Evolutionary conservation across 768 basidiomycete species (phyloP).

Genomic region (Tricholoma terreum): DNA sequence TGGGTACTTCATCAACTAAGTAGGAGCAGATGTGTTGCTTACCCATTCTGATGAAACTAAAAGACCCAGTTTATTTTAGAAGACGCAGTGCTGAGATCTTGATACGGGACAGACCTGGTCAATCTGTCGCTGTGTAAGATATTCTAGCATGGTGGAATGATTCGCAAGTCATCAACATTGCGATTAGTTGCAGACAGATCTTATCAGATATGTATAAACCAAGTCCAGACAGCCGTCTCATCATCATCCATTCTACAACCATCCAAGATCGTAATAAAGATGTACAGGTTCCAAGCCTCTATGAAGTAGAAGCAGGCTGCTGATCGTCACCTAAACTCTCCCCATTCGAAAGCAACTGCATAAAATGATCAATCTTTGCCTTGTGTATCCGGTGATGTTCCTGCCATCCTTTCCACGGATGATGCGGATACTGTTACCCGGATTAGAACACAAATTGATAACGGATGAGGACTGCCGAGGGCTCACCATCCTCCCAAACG

Average conservation of each 20-base stretch:
- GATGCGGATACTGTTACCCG: constrained; percentile 66
- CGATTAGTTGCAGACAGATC: too few relatives aligned
- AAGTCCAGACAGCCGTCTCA: too few relatives aligned
- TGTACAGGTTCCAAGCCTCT: too few relatives aligned
- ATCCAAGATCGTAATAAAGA: too few relatives aligned
- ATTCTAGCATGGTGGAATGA: constrained; percentile 36
- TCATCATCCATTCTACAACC: too few relatives aligned
- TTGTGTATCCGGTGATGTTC: constrained; percentile 90
- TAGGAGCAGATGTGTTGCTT: constrained; percentile 15
- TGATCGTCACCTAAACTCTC: constrained; percentile 41
- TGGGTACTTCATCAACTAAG: too few relatives aligned
- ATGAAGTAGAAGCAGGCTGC: background rate
- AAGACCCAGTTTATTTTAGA: background rate
- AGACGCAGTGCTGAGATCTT: background rate
- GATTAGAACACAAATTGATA: constrained; percentile 1
- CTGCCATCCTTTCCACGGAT: constrained; percentile 95
- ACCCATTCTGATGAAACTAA: constrained; percentile 64
- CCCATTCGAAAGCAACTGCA: constrained; percentile 56
- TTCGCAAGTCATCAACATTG: too few relatives aligned
- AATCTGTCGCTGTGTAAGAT: constrained; percentile 55
- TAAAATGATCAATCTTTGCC: constrained; percentile 78
- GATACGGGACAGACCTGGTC: constrained; percentile 42
- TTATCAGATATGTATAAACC: too few relatives aligned
- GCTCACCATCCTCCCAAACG: constrained; percentile 67
- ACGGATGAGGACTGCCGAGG: background rate